Percentiles rank a stretch among this genome's conserved stretches.
phyloP scores from a whole-genome alignment of 495 filamentous ascomycete genomes.

The Parathielavia hyrcaniae region DNA sequence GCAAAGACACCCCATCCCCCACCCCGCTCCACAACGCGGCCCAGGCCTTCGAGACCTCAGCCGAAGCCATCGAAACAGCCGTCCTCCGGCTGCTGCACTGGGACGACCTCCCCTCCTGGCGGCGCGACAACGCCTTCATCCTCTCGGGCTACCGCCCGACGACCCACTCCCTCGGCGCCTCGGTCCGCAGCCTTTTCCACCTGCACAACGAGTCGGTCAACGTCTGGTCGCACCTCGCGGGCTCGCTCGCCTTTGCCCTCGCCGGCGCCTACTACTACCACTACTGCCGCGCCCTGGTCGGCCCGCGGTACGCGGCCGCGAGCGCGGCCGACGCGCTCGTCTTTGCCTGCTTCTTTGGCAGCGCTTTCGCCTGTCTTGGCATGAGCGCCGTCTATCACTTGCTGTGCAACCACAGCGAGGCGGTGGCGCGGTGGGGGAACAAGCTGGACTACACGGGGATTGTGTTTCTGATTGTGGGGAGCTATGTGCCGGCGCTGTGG shows the following conservation, averaged over 20 bases:
- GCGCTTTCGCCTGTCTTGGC: conserved; percentile 68
- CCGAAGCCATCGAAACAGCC: conserved; percentile 24
- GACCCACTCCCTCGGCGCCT: conserved; percentile 35
- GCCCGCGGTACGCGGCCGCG: conserved; percentile 62
- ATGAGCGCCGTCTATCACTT: conserved; percentile 70
- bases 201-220: conserved; percentile 89
- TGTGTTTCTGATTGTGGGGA: conserved; percentile 79
- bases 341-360: conserved; percentile 73
- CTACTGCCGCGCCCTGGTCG: conserved; percentile 38
- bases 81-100: conserved; percentile 30
- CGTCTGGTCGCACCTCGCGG: conserved; percentile 81
- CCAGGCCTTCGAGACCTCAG: conserved; percentile 27
- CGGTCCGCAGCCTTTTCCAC: conserved; percentile 33
- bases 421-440: conserved; percentile 44
- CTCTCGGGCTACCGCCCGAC: conserved; percentile 37
- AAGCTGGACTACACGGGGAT: conserved; percentile 88
- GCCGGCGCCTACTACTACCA: conserved; percentile 31
- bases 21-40: conserved; percentile 28
- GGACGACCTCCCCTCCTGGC: conserved; percentile 43
- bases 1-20: neutral
- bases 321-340: conserved; percentile 59
- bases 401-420: conserved; percentile 39
- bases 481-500: conserved; percentile 77
- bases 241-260: conserved; percentile 46
- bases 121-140: conserved; percentile 45